These are phyloP conservation scores for Cyanidioschyzon merolae DNA, from an alignment of 23 red algal genomes.

Conservation along the genomic window DNA sequence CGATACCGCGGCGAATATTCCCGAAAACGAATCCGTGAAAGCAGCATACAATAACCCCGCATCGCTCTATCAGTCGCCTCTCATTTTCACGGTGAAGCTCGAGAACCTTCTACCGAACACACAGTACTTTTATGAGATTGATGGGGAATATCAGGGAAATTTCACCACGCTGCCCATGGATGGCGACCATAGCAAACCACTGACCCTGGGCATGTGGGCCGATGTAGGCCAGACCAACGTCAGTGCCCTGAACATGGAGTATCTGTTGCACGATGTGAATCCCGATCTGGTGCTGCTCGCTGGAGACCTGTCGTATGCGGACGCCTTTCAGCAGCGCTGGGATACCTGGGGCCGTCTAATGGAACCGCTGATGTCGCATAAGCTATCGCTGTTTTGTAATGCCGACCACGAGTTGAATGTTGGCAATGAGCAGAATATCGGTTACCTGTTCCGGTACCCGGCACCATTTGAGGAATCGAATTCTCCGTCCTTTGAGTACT, in stretches of 20 bases:
- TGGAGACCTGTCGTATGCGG: neutral
- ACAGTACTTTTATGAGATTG: slow-evolving; percentile 9
- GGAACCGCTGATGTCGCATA: slow-evolving; percentile 10
- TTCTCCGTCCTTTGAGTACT: slow-evolving; percentile 11
- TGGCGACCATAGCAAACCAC: neutral
- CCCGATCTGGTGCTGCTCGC: slow-evolving; percentile 7
- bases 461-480: slow-evolving; percentile 8
- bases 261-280: slow-evolving; percentile 2
- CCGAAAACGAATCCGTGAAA: neutral
- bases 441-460: slow-evolving; percentile 12
- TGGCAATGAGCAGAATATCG: slow-evolving; percentile 11
- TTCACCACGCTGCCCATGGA: neutral
- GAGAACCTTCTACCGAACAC: slow-evolving; percentile 15
- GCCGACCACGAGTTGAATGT: slow-evolving; percentile 18
- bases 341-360: slow-evolving; percentile 11
- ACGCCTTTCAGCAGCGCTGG: neutral
- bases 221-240: slow-evolving; percentile 12
- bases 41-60: slow-evolving; percentile 12
- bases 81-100: neutral
- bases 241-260: slow-evolving; percentile 18
- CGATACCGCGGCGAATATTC: slow-evolving; percentile 14
- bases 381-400: neutral
- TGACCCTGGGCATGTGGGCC: slow-evolving; percentile 15
- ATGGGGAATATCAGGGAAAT: neutral
- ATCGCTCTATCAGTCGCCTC: slow-evolving; percentile 13